Evolutionary conservation across 176 grass and related monocot species (phyloP).

Genomic region (Oryza brachyantha): DNA sequence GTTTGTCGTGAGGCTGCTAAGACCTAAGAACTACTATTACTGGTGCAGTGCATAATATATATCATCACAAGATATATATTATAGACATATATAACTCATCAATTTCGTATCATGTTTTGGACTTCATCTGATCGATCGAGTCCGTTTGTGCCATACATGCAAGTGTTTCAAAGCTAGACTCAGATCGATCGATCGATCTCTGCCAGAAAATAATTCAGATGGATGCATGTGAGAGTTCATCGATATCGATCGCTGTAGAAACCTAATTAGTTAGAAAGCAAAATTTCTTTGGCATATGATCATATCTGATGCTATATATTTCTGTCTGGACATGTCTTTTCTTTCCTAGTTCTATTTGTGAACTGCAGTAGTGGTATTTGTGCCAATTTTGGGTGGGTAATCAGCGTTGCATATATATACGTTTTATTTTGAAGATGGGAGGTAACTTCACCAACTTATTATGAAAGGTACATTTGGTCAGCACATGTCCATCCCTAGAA

Average conservation of each 20-base stretch:
- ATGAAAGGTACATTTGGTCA: too few species aligned
- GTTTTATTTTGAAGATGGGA: too few species aligned
- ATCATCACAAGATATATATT: slow-evolving; percentile 42
- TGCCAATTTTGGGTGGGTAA: too few species aligned
- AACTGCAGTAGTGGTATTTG: slow-evolving; percentile 2
- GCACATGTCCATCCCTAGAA: too few species aligned
- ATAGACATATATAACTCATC: slow-evolving; percentile 37
- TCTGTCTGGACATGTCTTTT: slow-evolving; percentile 17
- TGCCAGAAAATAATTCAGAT: slow-evolving; percentile 34
- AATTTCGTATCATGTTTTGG: slow-evolving; percentile 45
- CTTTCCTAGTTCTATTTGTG: slow-evolving; percentile 7
- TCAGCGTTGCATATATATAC: too few species aligned
- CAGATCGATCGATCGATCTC: slow-evolving; percentile 4
- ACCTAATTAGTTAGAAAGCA: slow-evolving; percentile 27
- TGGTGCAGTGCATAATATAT: slow-evolving; percentile 46
- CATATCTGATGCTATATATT: not conserved
- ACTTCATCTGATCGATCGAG: slow-evolving; percentile 10
- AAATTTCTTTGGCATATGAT: not conserved
- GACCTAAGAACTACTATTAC: slow-evolving; percentile 28
- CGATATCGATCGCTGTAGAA: slow-evolving; percentile 38
- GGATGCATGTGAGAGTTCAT: slow-evolving; percentile 9
- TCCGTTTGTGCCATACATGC: slow-evolving; percentile 29
- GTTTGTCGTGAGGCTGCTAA: too few species aligned
- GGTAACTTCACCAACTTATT: too few species aligned
- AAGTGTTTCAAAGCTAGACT: slow-evolving; percentile 10